Percentiles rank a stretch among this genome's conserved stretches.
Evolutionary conservation across 345 rosid species (phyloP).

Genomic region (Euphorbia pulcherrima): DNA sequence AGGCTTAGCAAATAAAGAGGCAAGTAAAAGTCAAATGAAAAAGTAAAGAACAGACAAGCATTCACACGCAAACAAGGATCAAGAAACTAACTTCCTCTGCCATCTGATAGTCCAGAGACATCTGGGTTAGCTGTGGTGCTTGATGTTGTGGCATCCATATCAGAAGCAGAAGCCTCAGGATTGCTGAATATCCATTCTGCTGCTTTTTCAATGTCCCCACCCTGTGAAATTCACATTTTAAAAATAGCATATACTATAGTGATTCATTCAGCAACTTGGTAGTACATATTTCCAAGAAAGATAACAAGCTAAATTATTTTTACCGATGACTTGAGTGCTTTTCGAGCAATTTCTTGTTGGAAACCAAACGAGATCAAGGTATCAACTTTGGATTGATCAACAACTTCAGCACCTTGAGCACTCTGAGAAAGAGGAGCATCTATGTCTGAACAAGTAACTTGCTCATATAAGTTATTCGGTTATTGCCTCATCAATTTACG

Average conservation of each 20-base stretch:
- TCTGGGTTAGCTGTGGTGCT: conserved; percentile 33
- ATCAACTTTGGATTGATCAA: conserved; percentile 70
- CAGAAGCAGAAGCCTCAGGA: conserved; percentile 66
- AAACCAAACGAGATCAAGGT: conserved; percentile 90
- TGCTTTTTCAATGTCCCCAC: conserved; percentile 89
- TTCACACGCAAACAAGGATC: conserved; percentile 3
- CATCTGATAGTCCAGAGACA: conserved; percentile 56
- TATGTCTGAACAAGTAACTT: conserved; percentile 50
- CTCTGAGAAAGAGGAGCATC: conserved; percentile 59
- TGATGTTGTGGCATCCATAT: conserved; percentile 67
- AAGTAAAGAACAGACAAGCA: neutral
- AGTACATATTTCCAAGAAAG: neutral
- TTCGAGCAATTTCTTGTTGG: conserved; percentile 72
- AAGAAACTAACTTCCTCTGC: conserved; percentile 85
- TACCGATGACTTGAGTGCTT: conserved; percentile 85
- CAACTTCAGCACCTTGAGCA: conserved; percentile 29
- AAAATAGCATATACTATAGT: neutral
- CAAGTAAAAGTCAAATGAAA: neutral
- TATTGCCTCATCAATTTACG: neutral
- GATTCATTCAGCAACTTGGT: neutral
- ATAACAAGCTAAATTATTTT: conserved; percentile 5
- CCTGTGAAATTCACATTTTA: conserved; percentile 39
- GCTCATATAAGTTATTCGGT: neutral
- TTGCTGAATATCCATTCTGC: conserved; percentile 98
- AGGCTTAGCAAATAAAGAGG: neutral